Conservation (phyloP, 2,329 filamentous ascomycete genomes). For the Talaromyces sp. region DNA sequence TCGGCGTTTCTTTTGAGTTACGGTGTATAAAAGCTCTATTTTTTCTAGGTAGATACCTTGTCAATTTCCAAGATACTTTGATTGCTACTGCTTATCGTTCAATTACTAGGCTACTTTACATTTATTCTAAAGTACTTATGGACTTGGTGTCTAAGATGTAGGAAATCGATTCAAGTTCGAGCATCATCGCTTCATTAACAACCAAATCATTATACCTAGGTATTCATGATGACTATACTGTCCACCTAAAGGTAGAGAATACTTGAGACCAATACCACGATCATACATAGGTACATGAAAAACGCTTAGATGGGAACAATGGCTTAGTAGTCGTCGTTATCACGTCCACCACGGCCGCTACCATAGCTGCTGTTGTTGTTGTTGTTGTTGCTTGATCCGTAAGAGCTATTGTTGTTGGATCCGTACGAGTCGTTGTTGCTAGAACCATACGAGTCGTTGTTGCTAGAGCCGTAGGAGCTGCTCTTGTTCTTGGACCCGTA, state of each 20-base stretch:
- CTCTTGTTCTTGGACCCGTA: neutral
- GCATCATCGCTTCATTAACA: too few species aligned
- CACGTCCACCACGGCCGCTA: neutral
- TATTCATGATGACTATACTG: too few species aligned
- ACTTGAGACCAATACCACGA: neutral
- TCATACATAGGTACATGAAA: neutral
- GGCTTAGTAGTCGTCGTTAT: neutral
- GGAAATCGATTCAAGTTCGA: too few species aligned
- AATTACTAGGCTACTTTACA: neutral
- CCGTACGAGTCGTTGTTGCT: conserved; percentile 3
- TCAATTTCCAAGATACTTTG: neutral
- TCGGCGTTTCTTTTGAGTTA: conserved; percentile 4
- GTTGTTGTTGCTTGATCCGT: neutral
- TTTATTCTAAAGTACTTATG: too few species aligned
- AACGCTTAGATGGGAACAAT: neutral
- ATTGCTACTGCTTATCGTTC: neutral
- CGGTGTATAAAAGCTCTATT: conserved; percentile 8
- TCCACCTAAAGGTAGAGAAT: neutral
- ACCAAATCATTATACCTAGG: too few species aligned
- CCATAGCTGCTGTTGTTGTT: conserved; percentile 5
- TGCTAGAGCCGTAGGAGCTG: neutral
- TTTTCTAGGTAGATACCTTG: conserved; percentile 10
- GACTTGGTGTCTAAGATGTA: too few species aligned
- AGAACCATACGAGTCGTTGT: conserved; percentile 1
- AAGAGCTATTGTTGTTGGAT: neutral